Conservation (phyloP, 345 rosid species). For the Balakata baccata region DNA sequence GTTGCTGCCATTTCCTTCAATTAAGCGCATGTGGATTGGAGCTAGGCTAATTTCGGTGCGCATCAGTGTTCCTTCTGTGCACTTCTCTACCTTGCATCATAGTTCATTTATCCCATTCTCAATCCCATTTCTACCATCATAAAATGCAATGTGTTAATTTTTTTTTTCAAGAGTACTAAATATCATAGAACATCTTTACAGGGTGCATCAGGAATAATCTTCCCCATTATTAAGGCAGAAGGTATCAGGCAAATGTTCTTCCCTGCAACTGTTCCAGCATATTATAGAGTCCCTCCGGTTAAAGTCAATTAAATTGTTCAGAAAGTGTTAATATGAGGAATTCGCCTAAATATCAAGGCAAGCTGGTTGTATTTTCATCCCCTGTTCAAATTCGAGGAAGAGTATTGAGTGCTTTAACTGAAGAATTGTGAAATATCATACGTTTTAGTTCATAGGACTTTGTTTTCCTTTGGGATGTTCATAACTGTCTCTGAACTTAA, state of each 20-base stretch:
- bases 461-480: background rate
- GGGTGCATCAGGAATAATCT: constrained; percentile 35
- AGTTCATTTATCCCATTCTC: background rate
- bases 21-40: constrained; percentile 30
- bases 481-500: background rate
- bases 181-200: background rate
- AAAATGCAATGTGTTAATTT: background rate
- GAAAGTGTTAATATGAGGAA: background rate
- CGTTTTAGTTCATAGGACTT: background rate
- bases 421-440: constrained; percentile 14
- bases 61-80: too few species aligned
- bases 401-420: background rate
- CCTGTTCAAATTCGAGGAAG: background rate
- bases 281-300: constrained; percentile 28
- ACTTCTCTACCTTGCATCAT: background rate
- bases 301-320: background rate
- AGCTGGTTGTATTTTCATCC: background rate
- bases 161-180: background rate
- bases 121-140: background rate
- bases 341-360: background rate
- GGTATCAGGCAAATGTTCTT: constrained; percentile 37
- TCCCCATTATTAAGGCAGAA: constrained; percentile 31
- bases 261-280: constrained; percentile 32
- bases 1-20: constrained; percentile 29
- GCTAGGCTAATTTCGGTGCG: constrained; percentile 25